Percentiles rank a stretch among this genome's conserved stretches.
phyloP scores from a whole-genome alignment of 192 early-diverging fungal genomes.

The Coemansia reversa region DNA sequence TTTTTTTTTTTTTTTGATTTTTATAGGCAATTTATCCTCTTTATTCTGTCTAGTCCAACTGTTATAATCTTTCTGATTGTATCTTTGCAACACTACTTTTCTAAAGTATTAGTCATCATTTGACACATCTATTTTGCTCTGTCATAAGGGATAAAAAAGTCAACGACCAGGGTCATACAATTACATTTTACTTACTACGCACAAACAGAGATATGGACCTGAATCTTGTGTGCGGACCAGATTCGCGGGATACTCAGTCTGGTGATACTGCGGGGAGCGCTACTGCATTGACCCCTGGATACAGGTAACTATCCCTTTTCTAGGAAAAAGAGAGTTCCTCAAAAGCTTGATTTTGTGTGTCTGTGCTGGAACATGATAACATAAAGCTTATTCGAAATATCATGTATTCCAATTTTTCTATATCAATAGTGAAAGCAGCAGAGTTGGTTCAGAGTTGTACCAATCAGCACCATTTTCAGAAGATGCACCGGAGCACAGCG shows the following conservation, averaged over 20 bases:
- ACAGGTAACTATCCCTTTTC: neutral
- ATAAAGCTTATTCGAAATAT: too few species aligned
- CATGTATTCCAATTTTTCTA: too few species aligned
- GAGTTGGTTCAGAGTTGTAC: neutral
- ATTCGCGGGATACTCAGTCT: neutral
- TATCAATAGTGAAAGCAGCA: neutral
- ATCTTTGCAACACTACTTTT: slow-evolving; percentile 2
- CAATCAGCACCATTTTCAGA: neutral
- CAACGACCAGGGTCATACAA: neutral
- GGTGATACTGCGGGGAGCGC: neutral
- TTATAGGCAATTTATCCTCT: too few species aligned
- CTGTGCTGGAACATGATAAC: neutral
- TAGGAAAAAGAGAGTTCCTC: neutral
- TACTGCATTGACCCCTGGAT: neutral
- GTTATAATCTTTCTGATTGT: neutral
- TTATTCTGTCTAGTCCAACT: neutral
- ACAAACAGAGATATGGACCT: slow-evolving; percentile 31
- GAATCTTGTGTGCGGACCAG: slow-evolving; percentile 38
- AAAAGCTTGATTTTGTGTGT: neutral
- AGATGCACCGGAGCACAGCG: neutral
- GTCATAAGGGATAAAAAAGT: neutral
- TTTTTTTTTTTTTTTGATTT: neutral
- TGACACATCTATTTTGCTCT: slow-evolving; percentile 1
- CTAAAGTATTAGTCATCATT: neutral
- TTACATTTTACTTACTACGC: neutral